Conservation (phyloP, 2,329 filamentous ascomycete genomes). For the Exophiala sideris region DNA sequence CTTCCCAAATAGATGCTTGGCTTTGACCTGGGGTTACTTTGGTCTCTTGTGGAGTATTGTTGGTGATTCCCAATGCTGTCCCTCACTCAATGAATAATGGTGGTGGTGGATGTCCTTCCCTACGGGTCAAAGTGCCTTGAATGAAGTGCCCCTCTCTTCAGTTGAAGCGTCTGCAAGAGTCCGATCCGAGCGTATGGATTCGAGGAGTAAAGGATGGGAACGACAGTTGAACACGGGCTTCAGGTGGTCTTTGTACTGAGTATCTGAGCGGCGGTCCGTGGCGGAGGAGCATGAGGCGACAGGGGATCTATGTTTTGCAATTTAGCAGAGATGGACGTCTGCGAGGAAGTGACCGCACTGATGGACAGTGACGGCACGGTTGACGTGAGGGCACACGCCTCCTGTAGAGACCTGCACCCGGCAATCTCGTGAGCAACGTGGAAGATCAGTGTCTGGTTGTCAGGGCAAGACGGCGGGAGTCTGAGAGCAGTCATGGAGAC, state of each 20-base stretch:
- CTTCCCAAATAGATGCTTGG: neutral
- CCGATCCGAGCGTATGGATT: conserved; percentile 17
- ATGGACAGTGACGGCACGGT: conserved; percentile 14
- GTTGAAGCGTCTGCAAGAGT: neutral
- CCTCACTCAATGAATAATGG: neutral
- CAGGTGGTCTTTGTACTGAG: conserved; percentile 22
- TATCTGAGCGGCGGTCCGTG: conserved; percentile 24
- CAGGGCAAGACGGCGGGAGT: neutral
- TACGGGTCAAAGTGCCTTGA: conserved; percentile 4
- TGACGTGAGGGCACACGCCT: conserved; percentile 17
- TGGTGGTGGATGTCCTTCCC: neutral
- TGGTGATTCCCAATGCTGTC: too few relatives aligned
- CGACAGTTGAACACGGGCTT: conserved; percentile 19
- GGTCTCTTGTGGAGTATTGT: neutral
- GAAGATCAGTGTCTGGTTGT: conserved; percentile 2
- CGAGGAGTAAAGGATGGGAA: conserved; percentile 10
- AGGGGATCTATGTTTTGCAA: conserved; percentile 15
- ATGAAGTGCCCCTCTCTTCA: neutral
- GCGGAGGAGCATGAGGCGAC: conserved; percentile 5
- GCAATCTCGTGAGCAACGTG: conserved; percentile 13
- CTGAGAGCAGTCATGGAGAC: conserved; percentile 5
- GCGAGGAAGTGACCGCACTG: conserved; percentile 15
- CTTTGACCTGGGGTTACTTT: neutral
- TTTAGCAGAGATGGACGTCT: conserved; percentile 18
- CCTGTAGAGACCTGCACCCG: conserved; percentile 9